These are phyloP conservation scores for Phytopythium vexans DNA, from an alignment of 352 stramenopile species.

Conservation along the genomic window DNA sequence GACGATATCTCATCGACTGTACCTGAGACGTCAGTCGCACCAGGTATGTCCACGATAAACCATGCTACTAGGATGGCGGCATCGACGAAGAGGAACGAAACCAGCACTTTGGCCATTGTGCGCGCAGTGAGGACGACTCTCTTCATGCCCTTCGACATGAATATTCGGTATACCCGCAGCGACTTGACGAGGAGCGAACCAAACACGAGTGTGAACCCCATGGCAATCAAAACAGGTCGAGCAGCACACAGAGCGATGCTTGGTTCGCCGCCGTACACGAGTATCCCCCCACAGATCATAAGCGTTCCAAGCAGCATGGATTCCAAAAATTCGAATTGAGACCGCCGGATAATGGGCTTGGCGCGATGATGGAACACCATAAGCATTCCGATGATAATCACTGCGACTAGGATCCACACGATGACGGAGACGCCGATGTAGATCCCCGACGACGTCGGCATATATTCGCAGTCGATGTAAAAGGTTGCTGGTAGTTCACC, in stretches of 20 bases:
- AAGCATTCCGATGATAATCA: constrained; percentile 4
- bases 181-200: constrained; percentile 18
- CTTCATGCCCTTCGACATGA: constrained; percentile 19
- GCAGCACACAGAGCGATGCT: constrained; percentile 7
- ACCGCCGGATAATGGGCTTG: constrained; percentile 17
- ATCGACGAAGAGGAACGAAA: constrained; percentile 13
- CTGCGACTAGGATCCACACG: constrained; percentile 2
- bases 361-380: constrained; percentile 12
- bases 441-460: constrained; percentile 6
- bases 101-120: constrained; percentile 17
- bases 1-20: not conserved
- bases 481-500: constrained; percentile 9
- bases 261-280: constrained; percentile 9
- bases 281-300: not conserved
- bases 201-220: constrained; percentile 19
- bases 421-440: constrained; percentile 8
- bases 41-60: constrained; percentile 18
- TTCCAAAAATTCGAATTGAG: constrained; percentile 20
- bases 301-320: constrained; percentile 5
- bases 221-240: constrained; percentile 11
- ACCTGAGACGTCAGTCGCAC: not conserved
- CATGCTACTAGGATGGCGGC: constrained; percentile 15
- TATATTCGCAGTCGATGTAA: constrained; percentile 22
- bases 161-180: constrained; percentile 31
- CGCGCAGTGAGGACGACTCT: constrained; percentile 10